These are phyloP conservation scores for Syzygium oleosum DNA, from an alignment of 345 rosid species.

Conservation along the genomic window DNA sequence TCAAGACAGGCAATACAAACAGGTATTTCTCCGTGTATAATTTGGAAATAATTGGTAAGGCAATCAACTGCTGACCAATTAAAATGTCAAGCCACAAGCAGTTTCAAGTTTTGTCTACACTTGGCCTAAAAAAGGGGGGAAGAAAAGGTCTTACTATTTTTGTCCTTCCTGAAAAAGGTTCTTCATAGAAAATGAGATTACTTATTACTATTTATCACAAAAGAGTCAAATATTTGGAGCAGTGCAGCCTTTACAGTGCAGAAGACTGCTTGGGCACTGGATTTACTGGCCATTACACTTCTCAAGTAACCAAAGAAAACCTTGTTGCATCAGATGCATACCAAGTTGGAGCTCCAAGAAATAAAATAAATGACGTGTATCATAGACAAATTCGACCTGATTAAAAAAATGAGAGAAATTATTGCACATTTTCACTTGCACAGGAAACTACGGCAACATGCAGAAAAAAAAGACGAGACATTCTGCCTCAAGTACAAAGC, in stretches of 20 bases:
- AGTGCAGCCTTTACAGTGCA: not conserved
- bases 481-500: not conserved
- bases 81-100: not conserved
- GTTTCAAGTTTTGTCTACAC: not conserved
- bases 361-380: not conserved
- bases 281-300: not conserved
- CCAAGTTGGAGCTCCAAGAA: not conserved
- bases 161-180: not conserved
- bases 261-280: not conserved
- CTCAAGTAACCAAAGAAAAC: not conserved
- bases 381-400: not conserved
- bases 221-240: not conserved
- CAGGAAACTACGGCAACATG: not conserved
- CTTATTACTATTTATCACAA: not conserved
- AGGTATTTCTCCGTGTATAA: not conserved
- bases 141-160: not conserved
- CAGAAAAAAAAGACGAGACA: not conserved
- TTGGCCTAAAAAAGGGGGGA: not conserved
- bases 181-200: not conserved
- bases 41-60: not conserved
- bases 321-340: not conserved
- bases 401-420: not conserved
- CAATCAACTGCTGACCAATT: not conserved
- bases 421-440: not conserved
- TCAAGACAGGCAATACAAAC: not conserved